Evolutionary conservation across 148 eudicot species (phyloP), one percentile per base, ranked within the genome.

Genomic region (Rheum nobile): DNA sequence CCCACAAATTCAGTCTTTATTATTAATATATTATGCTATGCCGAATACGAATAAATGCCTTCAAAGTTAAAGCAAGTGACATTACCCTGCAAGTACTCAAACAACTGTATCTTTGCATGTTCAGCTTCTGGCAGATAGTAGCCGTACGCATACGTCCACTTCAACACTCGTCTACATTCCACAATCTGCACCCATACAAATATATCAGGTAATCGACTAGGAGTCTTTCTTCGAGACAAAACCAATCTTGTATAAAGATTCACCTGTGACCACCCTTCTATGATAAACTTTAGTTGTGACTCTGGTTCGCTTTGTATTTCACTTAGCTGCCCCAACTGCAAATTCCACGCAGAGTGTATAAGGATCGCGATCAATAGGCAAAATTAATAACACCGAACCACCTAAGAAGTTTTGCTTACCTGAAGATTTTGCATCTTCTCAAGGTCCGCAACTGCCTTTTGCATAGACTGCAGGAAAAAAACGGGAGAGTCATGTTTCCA

Each of bases 81-180:
- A 54, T 22, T 26, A 86, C 97, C 97, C 80, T 92, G 97, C 68
- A 92, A 79, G 83, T 90, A 92, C 87, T 92, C 97, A 43, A 92
- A 92, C 74, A 92, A 87, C 67, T 83, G 88, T 75, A 85, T 90
- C 82, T 86, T 92, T 24, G 86, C 90, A 70, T 74, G 86, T 79
- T 92, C 96, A 61, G 84, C 85, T 72, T 86, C 96, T 22, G 89
- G 86, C 75, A 92, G 80, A 83, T 92, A 92, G 83, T 79, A 92
- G 65, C 97, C 97, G 83, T 92, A 92, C 1, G 96, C 97, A 78
- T 92, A 92, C 39, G 97, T 90, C 97, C 96, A 92, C 74, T 92
- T 92, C 37, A 92, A 78, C 72, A 92, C 96, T 75, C 97, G 84
- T 73, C 97, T 88, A 72, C 97, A 92, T 85, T 92, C 97, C 74